These are phyloP conservation scores for Tripterygium wilfordii DNA, from an alignment of 177 flowering plant genomes.

Conservation along the genomic window DNA sequence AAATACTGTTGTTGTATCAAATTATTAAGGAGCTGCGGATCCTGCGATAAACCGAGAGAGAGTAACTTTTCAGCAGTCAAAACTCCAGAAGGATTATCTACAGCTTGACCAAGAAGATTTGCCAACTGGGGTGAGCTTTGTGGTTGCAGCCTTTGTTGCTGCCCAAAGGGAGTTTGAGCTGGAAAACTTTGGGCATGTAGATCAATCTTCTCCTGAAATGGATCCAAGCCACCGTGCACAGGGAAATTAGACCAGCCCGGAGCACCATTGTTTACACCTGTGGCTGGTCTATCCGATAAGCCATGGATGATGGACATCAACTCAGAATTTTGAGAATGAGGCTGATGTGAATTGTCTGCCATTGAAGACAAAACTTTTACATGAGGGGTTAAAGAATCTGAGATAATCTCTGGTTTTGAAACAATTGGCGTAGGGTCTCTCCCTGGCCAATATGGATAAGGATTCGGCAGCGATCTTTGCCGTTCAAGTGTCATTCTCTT, in stretches of 20 bases:
- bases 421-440: conserved; percentile 51
- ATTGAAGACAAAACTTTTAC: conserved; percentile 37
- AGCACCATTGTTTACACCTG: conserved; percentile 43
- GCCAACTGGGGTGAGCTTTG: conserved; percentile 46
- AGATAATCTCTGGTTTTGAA: conserved; percentile 38
- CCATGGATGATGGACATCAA: conserved; percentile 63
- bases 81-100: conserved; percentile 44
- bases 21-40: conserved; percentile 59
- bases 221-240: conserved; percentile 45
- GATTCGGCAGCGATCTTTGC: conserved; percentile 59
- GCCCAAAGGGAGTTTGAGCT: conserved; percentile 57
- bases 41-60: conserved; percentile 58
- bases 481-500: conserved; percentile 69
- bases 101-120: conserved; percentile 41
- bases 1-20: conserved; percentile 81
- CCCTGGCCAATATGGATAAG: conserved; percentile 61
- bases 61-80: conserved; percentile 52
- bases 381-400: conserved; percentile 38
- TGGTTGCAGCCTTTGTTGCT: conserved; percentile 59
- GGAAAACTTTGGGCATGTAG: conserved; percentile 46
- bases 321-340: conserved; percentile 50
- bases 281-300: conserved; percentile 42
- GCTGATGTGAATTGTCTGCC: conserved; percentile 31
- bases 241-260: conserved; percentile 63
- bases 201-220: conserved; percentile 47